These are phyloP conservation scores for Geranomyces variabilis DNA, from an alignment of 192 early-diverging fungal genomes.

Conservation along the genomic window DNA sequence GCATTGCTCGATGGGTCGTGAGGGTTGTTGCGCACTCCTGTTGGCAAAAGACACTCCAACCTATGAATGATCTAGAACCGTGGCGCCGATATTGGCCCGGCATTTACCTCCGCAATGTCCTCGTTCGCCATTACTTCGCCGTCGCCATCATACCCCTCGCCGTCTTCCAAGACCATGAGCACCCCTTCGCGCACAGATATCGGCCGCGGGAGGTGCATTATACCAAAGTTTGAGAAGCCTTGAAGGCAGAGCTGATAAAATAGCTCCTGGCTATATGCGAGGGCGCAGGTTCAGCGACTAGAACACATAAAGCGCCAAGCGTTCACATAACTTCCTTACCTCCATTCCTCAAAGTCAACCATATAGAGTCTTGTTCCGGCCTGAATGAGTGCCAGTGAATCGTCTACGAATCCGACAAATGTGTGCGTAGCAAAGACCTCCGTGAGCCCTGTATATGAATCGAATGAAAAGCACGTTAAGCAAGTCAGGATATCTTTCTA, in stretches of 20 bases:
- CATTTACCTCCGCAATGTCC: conserved; percentile 61
- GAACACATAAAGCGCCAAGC: background rate
- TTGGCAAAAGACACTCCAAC: background rate
- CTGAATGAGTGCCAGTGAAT: conserved; percentile 80
- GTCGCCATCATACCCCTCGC: conserved; percentile 19
- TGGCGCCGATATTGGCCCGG: background rate
- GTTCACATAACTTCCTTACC: conserved; percentile 44
- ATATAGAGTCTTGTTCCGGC: conserved; percentile 84
- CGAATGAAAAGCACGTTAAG: too few relatives aligned
- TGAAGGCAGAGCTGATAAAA: conserved; percentile 85
- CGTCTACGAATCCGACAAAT: conserved; percentile 89
- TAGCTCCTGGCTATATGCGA: conserved; percentile 70
- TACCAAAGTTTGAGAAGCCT: conserved; percentile 90
- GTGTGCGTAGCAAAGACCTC: conserved; percentile 79
- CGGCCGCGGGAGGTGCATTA: conserved; percentile 64
- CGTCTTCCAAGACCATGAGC: conserved; percentile 67
- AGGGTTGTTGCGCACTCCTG: background rate
- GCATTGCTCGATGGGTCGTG: conserved; percentile 54
- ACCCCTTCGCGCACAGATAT: conserved; percentile 71
- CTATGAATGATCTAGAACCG: background rate
- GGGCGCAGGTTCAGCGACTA: background rate
- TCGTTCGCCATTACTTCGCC: conserved; percentile 56
- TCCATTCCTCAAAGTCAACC: conserved; percentile 75
- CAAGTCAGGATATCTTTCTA: background rate
- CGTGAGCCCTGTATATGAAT: conserved; percentile 62